Conservation (phyloP, 2,329 filamentous ascomycete species). For the Immersiporthe knoxdaviesiana region DNA sequence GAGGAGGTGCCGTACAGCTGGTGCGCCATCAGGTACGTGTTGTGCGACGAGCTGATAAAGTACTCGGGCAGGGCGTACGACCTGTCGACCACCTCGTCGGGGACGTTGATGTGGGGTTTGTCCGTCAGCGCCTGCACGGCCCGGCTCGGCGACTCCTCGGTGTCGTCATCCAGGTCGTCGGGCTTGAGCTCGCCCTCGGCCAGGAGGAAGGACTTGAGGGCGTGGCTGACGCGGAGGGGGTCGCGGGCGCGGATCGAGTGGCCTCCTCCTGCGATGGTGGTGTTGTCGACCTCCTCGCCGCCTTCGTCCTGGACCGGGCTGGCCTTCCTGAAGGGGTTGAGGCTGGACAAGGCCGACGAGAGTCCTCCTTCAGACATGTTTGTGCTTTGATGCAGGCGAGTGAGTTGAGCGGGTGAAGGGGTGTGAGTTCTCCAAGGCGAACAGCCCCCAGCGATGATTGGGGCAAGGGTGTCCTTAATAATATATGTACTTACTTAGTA, state of each 20-base stretch:
- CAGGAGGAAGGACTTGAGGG: constrained; percentile 59
- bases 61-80: constrained; percentile 68
- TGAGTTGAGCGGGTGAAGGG: no score
- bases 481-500: neutral
- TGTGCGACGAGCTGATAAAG: constrained; percentile 74
- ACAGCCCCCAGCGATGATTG: no score
- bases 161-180: constrained; percentile 51
- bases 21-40: constrained; percentile 72
- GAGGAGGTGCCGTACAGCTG: constrained; percentile 68
- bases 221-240: constrained; percentile 62
- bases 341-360: constrained; percentile 36
- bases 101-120: constrained; percentile 61
- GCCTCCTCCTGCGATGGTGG: constrained; percentile 62
- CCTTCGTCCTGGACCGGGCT: constrained; percentile 50
- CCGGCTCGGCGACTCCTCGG: constrained; percentile 45
- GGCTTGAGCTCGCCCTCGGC: constrained; percentile 54
- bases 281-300: constrained; percentile 55
- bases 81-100: constrained; percentile 56
- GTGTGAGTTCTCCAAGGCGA: neutral
- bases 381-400: neutral
- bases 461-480: no score
- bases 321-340: constrained; percentile 44
- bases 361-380: constrained; percentile 20
- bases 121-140: constrained; percentile 57
- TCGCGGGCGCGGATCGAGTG: constrained; percentile 50